These are phyloP conservation scores for Phanerochaete carnosa DNA, from an alignment of 768 basidiomycete species.

Conservation along the genomic window DNA sequence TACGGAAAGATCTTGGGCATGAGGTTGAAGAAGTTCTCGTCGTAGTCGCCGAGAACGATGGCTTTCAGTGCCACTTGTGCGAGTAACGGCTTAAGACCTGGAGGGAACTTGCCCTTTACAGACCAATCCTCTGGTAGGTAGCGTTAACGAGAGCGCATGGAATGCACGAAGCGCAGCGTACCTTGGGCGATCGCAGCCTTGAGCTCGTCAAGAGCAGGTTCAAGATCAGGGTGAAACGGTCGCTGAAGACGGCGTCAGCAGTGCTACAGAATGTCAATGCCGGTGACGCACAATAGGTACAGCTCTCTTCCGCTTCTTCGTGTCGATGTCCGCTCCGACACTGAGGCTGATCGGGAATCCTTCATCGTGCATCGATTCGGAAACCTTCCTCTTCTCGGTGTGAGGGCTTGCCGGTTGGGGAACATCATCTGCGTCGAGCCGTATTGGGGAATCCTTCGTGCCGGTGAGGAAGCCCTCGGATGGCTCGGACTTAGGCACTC, in stretches of 20 bases:
- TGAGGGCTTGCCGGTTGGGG: slow-evolving; percentile 15
- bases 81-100: slow-evolving; percentile 68
- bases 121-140: slow-evolving; percentile 62
- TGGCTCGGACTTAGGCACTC: slow-evolving; percentile 28
- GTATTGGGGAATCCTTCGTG: slow-evolving; percentile 50
- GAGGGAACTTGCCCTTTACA: slow-evolving; percentile 88
- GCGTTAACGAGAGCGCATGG: background rate
- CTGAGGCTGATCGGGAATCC: slow-evolving; percentile 5
- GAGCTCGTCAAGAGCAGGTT: slow-evolving; percentile 56
- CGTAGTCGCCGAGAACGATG: slow-evolving; percentile 82
- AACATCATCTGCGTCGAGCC: slow-evolving; percentile 39
- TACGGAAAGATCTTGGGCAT: slow-evolving; percentile 91
- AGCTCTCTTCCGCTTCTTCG: slow-evolving; percentile 59
- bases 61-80: slow-evolving; percentile 73
- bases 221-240: slow-evolving; percentile 70
- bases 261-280: background rate
- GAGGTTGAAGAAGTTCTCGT: slow-evolving; percentile 86
- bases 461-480: slow-evolving; percentile 23
- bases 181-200: slow-evolving; percentile 59
- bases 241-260: slow-evolving; percentile 33
- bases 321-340: slow-evolving; percentile 20
- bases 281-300: slow-evolving; percentile 54
- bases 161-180: slow-evolving; percentile 19
- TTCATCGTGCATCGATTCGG: slow-evolving; percentile 11
- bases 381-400: slow-evolving; percentile 23